Evolutionary conservation across 2,329 filamentous ascomycete species (phyloP), one percentile per base, ranked within the genome.

Genomic region (Beauveria sp.): DNA sequence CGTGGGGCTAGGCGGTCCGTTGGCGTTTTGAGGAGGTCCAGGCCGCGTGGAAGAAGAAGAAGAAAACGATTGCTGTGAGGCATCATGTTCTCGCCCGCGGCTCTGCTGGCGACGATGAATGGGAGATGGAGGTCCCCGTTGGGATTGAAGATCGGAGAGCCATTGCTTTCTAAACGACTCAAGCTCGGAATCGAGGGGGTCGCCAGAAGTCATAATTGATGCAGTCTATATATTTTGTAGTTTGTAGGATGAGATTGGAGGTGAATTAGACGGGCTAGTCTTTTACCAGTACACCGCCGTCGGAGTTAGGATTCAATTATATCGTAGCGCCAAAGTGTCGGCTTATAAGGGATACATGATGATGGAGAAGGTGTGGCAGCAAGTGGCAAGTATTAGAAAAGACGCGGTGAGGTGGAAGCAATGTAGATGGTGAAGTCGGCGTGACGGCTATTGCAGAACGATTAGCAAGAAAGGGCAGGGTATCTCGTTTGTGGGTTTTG

Each of bases 111-210:
- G 60, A 16, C 42, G 46, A 42, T 57, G 56, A 62, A 20, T 31
- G 43, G 28, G 16, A 9, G 50, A 22, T 2, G 2, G 16, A 12
- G 43, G 51, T 8, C 10, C 60, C 4, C 56, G 61, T 46, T 64
- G 79, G 1, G 75, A 73, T 61, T 79, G 70, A n/a, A 96, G 88
- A 72, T 97, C 93, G 67, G 90, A 88, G 62, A 86, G 86, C 93
- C 93, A 97, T 80, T 91, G 83, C 69, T 85, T 83, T 68, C 93
- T 87, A 76, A 97, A 97, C 54, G 83, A 87, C 74, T 96, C 90
- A 65, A 97, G 84, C 74, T 96, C 92, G 52, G 87, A 80, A 71
- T 84, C 83, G 46, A 81, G 75, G 18, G 62, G 55, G 20, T 58
- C 46, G 57, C 42, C 50, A 16, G 67, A 53, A 7, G 64, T 12